A percentile compares a stretch with the other conserved stretches of the same genome.
phyloP scores from a whole-genome alignment of 768 basidiomycete species.

The Phanerodontia chrysosporium region DNA sequence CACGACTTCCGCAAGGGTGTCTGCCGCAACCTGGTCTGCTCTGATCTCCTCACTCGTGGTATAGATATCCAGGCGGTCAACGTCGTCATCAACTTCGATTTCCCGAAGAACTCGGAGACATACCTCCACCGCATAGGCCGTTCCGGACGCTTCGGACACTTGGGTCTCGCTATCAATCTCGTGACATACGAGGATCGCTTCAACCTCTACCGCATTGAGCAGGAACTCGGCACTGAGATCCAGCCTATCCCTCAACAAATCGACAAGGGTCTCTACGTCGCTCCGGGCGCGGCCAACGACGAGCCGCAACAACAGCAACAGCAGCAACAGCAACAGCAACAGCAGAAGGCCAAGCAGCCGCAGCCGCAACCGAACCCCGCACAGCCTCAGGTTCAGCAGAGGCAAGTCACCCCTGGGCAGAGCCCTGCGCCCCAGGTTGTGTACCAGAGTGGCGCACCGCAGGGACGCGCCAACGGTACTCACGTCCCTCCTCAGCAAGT shows the following conservation, averaged over 20 bases:
- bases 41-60: conserved; percentile 95
- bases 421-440: conserved; percentile 24
- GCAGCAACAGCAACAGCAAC: conserved; percentile 36
- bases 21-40: conserved; percentile 97
- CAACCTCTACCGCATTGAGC: conserved; percentile 96
- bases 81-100: conserved; percentile 99
- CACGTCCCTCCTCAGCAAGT: conserved; percentile 18
- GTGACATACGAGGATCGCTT: conserved; percentile 98
- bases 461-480: conserved; percentile 24
- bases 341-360: conserved; percentile 19
- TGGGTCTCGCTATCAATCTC: conserved; percentile 95
- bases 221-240: conserved; percentile 97
- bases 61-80: conserved; percentile 99
- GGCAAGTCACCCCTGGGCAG: conserved; percentile 16
- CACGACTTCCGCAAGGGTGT: conserved; percentile 99
- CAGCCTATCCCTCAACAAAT: conserved; percentile 90
- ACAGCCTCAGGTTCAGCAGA: conserved; percentile 23
- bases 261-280: conserved; percentile 90
- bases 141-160: conserved; percentile 94
- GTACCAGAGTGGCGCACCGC: conserved; percentile 26
- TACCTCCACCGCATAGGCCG: conserved; percentile 99
- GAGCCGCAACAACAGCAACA: conserved; percentile 42
- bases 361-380: conserved; percentile 15
- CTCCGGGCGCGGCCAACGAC: conserved; percentile 50
- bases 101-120: conserved; percentile 98